Conservation (phyloP, 805 yeast genomes). For the Jamesozyma jinghongensis region DNA sequence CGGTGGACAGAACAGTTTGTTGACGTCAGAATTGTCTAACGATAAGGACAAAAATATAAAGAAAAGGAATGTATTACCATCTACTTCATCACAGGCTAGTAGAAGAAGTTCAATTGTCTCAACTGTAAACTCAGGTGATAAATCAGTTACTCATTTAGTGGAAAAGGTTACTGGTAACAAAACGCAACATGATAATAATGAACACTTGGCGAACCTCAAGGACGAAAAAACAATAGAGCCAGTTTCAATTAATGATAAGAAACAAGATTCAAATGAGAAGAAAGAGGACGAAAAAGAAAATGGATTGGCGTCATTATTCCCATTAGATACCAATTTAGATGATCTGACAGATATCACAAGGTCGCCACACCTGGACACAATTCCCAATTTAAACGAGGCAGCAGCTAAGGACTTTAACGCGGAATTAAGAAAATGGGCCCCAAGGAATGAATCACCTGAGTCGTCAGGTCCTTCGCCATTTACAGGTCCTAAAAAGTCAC, state of each 20-base stretch:
- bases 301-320: conserved; percentile 9
- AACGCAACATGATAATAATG: no score
- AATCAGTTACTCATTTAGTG: no score
- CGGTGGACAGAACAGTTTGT: neutral
- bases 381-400: neutral
- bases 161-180: no score
- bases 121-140: conserved; percentile 1
- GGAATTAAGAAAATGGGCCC: neutral
- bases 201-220: no score
- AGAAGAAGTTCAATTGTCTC: conserved; percentile 9
- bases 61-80: conserved; percentile 1
- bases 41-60: neutral
- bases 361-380: conserved; percentile 1
- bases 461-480: neutral
- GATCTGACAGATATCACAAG: conserved; percentile 23
- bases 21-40: neutral
- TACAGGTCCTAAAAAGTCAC: conserved; percentile 9
- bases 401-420: neutral
- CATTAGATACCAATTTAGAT: conserved; percentile 24
- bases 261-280: neutral
- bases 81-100: conserved; percentile 1
- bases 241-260: neutral
- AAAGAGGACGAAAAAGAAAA: neutral
- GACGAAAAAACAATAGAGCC: neutral
- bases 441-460: neutral